Base-by-base conservation (phyloP, 495 filamentous ascomycete genomes). In the Lepraria neglecta region DNA sequence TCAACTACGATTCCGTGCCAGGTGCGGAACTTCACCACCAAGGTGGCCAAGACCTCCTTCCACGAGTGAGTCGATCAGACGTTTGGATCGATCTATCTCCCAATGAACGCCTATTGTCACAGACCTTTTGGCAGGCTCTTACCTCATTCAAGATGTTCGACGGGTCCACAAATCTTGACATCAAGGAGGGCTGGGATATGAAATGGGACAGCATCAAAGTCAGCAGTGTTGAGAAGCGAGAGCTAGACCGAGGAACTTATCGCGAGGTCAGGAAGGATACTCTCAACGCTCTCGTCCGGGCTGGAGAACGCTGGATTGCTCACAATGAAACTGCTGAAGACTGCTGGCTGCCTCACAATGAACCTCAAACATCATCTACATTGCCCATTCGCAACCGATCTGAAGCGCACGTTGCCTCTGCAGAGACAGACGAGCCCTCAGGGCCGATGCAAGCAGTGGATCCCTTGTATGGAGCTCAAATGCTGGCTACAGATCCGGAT, bases 61-160 rank as follows among this genome's bases (percentile, higher is more conserved):
- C 69, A 4, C 42, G 50, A 12, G 31, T 58, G 7, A 52, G 47
- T 24, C 63, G 56, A 35, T 28, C 46, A 11, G 21, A 52, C 1
- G 61, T 60, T 5, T 66, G 63, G 56, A 24, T 31, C 28, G 30
- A 30, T 6, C 59, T 72, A 58, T 14, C 28, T 9, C 53, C 35
- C 27, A 33, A 69, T 11, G 70, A 74, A 55, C 74, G 77, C 9
- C 60, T 78, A 6, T 58, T 76, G 24, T 68, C 71, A 5, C 67
- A 67, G 17, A 61, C 60, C 2, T 79, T 76, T 53, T 79, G 77
- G 77, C 33, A 33, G 15, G 47, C 61, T n/a, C 35, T 64, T n/a
- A 59, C 17, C 1, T 52, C 47, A 11, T 21, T 40, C 31, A 42
- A 21, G 17, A 45, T 14, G 19, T 54, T 61, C 3, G 15, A 58